Evolutionary conservation across 192 early-diverging fungal species (phyloP), one percentile per base, ranked within the genome.

Genomic region (Cladochytrium replicatum): DNA sequence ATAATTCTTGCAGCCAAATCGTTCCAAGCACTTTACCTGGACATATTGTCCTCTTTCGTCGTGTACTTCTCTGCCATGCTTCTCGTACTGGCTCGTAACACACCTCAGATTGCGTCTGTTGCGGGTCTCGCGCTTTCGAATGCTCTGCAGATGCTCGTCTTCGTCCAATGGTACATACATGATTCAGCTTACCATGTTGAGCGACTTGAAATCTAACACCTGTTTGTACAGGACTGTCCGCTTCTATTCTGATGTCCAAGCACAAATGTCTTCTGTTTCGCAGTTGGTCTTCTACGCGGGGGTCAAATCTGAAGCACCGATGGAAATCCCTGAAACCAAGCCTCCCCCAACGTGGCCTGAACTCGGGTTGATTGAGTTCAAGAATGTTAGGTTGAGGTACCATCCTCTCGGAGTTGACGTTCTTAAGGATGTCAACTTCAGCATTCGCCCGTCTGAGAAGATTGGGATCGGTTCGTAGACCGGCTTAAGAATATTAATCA

Each of bases 381-480:
- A 76, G 54, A 49, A 74, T 30, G 74, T 87, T 2, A 69, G 66
- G n/a, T 48, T 88, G 2, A 66, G 78, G 19, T 87, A 87, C 52
- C 77, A 83, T 25, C 48, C 46, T 34, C 72, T 69, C 46, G 81
- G 78, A 6, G 78, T 83, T 6, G 52, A 61, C 23, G 85, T 92
- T 6, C 74, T 97, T 11, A 83, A 86, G 40, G 63, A 78, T 41
- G 60, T 99, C 7, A 78, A 78, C 9, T 82, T 94, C 41, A 29
- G 59, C 1, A 80, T 90, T 34, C 66, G 67, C 2, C 74, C 83
- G 19, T 67, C 68, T 5, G 76, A 87, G 62, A 91, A 89, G 57
- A 83, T 97, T 53, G 93, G 89, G 31, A 81, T 97, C 38, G 89
- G 93, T 39, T 92, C 92, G 8, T 76, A 92, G 7, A 66, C 62